Evolutionary conservation across 768 basidiomycete species (phyloP), one percentile per base, ranked within the genome.

Genomic region (Astraeus odoratus): DNA sequence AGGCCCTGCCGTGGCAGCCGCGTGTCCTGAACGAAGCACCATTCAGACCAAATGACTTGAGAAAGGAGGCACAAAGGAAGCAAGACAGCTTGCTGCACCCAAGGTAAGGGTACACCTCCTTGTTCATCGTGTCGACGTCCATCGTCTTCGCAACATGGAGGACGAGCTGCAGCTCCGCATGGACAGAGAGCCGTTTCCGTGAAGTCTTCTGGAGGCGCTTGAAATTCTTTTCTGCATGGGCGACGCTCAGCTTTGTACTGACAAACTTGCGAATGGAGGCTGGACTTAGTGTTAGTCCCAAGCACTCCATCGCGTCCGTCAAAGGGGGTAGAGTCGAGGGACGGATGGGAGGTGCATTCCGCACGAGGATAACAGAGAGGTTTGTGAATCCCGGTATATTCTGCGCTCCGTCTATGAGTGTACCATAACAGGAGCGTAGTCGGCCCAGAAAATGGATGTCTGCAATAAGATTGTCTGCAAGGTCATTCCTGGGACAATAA

Each of bases 31-130:
- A 43, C 18, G 23, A 1, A 43, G 19, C 22, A 8, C 43, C 34
- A 8, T n/a, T n/a, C n/a, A 3, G 16, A 9, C 5, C 34, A 43
- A 35, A 43, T 10, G 3, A 36, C 31, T 35, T n/a, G 2, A 43
- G 5, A 19, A 36, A 43, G 18, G 15, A 8, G 19, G 19, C n/a
- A 26, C 43, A 43, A 10, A 43, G 33, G 33, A 43, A 36, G 30
- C 34, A 43, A 9, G 31, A 34, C 18, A 43, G 20, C 13, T 43
- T 43, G 33, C 42, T 43, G 20, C 42, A 43, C 24, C 42, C 42
- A 18, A 43, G 34, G 24, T 43, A 43, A 16, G 42, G 42, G 33
- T 34, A 43, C 12, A 35, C 15, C 15, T 35, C 33, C 23, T 25
- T 33, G 8, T 10, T 24, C 22, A 3, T 24, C 31, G 8, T 23